Base-by-base conservation (phyloP, 495 filamentous ascomycete species). In the Hyaloscypha variabilis region DNA sequence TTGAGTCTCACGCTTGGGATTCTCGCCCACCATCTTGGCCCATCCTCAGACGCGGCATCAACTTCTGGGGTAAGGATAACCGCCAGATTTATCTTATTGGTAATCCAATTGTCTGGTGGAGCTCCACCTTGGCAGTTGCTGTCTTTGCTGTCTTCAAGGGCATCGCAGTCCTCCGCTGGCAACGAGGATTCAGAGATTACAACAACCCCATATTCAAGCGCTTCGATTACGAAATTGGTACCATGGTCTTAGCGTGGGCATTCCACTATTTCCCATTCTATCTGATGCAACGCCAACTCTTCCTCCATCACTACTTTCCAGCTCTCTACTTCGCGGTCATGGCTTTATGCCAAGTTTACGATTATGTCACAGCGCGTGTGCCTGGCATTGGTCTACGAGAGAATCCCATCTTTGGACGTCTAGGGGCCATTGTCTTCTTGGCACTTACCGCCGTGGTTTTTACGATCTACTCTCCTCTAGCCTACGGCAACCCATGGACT, bases 211-310 rank as follows among this genome's bases (percentile, higher is more conserved):
- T 83, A 49, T 96, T 97, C 85, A 95, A 95, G 78, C 90, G 95
- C 46, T 98, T 98, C 74, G 95, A 98, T 78, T 98, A 97, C 73
- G 95, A 99, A 75, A 85, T 98, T 69, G 95, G 95, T 62, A 92
- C 87, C 11, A 90, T 86, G 31, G 91, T 97, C 14, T 85, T 99
- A 25, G 95, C 91, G 51, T 97, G 93, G 93, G 89, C 89, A 23
- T 91, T 97, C 78, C 93, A 97, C 72, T 97, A 97, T 77, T 96
- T 97, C 82, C 93, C 93, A n/a, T 97, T 97, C 79, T 97, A 84
- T 75, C 86, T 97, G 25, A 97, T 97, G 94, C 88, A 93, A 73
- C 90, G 93, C 60, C 93, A 97, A 77, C 86, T 97, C 23, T 97
- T 97, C 84, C 81, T 97, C 53, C 93, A 97, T 74, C 93, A 97